These are phyloP conservation scores for Pezicula radicicola DNA, from an alignment of 2,329 filamentous ascomycete genomes.

Conservation along the genomic window DNA sequence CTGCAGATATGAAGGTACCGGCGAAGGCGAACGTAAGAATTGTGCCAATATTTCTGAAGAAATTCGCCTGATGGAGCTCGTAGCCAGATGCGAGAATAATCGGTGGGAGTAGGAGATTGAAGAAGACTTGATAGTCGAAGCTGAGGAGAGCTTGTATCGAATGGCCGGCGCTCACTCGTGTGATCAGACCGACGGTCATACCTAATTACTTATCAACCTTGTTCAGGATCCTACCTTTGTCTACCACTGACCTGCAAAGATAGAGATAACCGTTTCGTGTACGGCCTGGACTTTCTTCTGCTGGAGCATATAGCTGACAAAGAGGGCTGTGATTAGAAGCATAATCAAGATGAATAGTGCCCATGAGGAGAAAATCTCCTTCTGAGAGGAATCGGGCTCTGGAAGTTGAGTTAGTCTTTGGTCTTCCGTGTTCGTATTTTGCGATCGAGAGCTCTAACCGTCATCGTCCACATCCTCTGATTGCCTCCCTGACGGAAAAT, in stretches of 20 bases:
- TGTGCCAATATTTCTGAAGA: conserved; percentile 96
- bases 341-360: conserved; percentile 95
- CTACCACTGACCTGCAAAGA: conserved; percentile 74
- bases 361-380: conserved; percentile 95
- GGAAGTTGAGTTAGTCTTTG: conserved; percentile 17
- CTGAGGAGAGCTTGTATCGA: conserved; percentile 88
- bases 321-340: conserved; percentile 89
- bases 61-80: conserved; percentile 96
- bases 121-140: conserved; percentile 99
- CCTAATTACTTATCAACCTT: conserved; percentile 46
- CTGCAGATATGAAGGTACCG: conserved; percentile 92
- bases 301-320: conserved; percentile 95
- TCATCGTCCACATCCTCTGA: conserved; percentile 21
- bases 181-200: conserved; percentile 90
- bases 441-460: conserved; percentile 14
- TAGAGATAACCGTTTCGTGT: conserved; percentile 96
- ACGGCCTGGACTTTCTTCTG: conserved; percentile 96
- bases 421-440: conserved; percentile 2
- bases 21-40: conserved; percentile 98
- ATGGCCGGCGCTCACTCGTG: conserved; percentile 76
- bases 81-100: conserved; percentile 98
- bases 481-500: conserved; percentile 22
- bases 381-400: conserved; percentile 79
- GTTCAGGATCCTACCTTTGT: background rate
- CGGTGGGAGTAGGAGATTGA: conserved; percentile 95